Evolutionary conservation across 257 asterid genomes (phyloP).

Genomic region (Solanum chaucha): DNA sequence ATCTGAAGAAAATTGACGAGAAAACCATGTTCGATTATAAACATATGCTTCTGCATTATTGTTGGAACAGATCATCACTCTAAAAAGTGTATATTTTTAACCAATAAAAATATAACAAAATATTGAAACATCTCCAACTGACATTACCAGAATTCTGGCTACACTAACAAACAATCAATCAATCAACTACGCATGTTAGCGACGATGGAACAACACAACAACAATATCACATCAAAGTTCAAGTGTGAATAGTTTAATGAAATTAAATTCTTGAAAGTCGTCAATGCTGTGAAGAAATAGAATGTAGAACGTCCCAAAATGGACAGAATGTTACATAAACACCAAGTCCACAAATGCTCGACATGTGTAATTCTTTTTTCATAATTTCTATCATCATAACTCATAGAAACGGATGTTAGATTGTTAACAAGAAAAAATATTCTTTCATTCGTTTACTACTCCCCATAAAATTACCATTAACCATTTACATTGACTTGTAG

Average conservation of each 20-base stretch:
- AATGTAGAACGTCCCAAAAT: neutral
- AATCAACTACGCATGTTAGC: neutral
- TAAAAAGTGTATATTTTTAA: neutral
- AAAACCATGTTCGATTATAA: neutral
- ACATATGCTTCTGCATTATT: neutral
- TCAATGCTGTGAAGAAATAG: neutral
- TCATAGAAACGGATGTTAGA: neutral
- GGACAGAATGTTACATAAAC: neutral
- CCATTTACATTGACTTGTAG: neutral
- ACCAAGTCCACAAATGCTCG: neutral
- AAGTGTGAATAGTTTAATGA: neutral
- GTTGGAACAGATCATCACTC: neutral
- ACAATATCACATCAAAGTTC: neutral
- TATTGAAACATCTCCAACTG: neutral
- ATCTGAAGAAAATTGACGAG: neutral
- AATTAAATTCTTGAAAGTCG: neutral
- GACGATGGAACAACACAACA: neutral
- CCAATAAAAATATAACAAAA: neutral
- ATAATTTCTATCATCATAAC: neutral
- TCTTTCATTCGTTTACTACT: neutral
- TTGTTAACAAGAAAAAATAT: neutral
- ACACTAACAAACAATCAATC: neutral
- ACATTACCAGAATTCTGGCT: neutral
- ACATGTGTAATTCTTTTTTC: neutral
- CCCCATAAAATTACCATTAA: neutral